Evolutionary conservation across 768 basidiomycete species (phyloP).

Genomic region (Tylopilus sp.): DNA sequence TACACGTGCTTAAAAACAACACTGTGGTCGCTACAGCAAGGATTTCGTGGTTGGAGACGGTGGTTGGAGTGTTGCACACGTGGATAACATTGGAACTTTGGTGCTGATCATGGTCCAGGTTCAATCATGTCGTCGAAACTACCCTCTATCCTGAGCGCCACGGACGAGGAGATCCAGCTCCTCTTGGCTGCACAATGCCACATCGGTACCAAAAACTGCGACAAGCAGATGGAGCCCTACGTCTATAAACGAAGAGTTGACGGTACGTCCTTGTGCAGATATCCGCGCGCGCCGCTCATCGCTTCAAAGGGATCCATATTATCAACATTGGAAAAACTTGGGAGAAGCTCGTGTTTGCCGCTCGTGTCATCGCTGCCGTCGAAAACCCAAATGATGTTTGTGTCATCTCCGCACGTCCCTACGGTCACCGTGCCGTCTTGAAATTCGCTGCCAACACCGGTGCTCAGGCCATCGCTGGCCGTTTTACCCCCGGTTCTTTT

Average conservation of each 20-base stretch:
- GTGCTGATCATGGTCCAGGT: slow-evolving; percentile 32
- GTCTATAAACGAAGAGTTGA: slow-evolving; percentile 96
- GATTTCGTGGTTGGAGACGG: slow-evolving; percentile 10
- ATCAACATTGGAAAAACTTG: slow-evolving; percentile 99
- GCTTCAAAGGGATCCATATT: slow-evolving; percentile 79
- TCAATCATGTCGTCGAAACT: slow-evolving; percentile 78
- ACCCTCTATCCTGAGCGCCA: slow-evolving; percentile 88
- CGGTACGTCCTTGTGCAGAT: slow-evolving; percentile 52
- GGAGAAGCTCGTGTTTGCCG: slow-evolving; percentile 98
- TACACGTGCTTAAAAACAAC: slow-evolving; percentile 11
- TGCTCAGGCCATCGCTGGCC: slow-evolving; percentile 97
- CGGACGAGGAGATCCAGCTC: slow-evolving; percentile 96
- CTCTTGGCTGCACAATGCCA: slow-evolving; percentile 95
- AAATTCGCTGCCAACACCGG: slow-evolving; percentile 98
- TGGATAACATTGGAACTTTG: slow-evolving; percentile 27
- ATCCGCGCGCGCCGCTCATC: slow-evolving; percentile 12
- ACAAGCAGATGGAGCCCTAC: slow-evolving; percentile 98
- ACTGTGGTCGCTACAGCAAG: slow-evolving; percentile 6
- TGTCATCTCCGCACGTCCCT: slow-evolving; percentile 97
- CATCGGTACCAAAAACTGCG: slow-evolving; percentile 98
- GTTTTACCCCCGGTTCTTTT: slow-evolving; percentile 98
- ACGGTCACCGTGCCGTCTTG: slow-evolving; percentile 98
- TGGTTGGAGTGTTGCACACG: slow-evolving; percentile 34
- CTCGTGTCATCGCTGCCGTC: slow-evolving; percentile 94
- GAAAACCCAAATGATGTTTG: slow-evolving; percentile 98